Percentiles rank a stretch among this genome's conserved stretches.
phyloP scores from a whole-genome alignment of 805 yeast genomes.

The Hanseniaspora thailandica region DNA sequence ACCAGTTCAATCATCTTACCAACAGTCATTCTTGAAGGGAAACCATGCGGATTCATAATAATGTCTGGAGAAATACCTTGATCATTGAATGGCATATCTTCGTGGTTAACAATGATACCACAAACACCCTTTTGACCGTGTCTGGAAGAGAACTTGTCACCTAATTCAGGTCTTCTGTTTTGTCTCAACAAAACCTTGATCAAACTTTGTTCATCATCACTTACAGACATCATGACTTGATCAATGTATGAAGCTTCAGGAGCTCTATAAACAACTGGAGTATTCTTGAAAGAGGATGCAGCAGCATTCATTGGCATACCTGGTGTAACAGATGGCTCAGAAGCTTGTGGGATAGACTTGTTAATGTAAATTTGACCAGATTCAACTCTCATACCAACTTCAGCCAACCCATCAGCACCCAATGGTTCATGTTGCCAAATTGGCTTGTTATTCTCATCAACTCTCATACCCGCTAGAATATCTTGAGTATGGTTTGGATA shows the following conservation, averaged over 20 bases:
- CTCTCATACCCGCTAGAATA: constrained; percentile 81
- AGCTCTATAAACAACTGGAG: constrained; percentile 83
- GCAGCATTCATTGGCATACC: constrained; percentile 14
- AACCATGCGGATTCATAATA: constrained; percentile 98
- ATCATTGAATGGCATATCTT: constrained; percentile 91
- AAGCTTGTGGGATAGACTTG: constrained; percentile 62
- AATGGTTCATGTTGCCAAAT: constrained; percentile 75
- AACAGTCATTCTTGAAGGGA: constrained; percentile 99
- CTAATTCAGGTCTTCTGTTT: constrained; percentile 93
- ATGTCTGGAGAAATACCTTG: constrained; percentile 88
- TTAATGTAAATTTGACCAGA: constrained; percentile 91
- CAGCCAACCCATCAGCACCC: constrained; percentile 94
- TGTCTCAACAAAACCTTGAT: constrained; percentile 87
- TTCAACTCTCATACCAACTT: constrained; percentile 81
- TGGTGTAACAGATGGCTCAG: constrained; percentile 9
- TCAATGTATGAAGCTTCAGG: constrained; percentile 94
- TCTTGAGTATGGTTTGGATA: constrained; percentile 92
- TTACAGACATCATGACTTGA: constrained; percentile 93
- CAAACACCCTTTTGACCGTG: constrained; percentile 99
- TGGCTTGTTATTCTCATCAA: constrained; percentile 67
- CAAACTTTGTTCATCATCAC: constrained; percentile 89
- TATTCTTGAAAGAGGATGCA: constrained; percentile 50
- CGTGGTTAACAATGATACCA: constrained; percentile 95
- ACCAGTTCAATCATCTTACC: constrained; percentile 96
- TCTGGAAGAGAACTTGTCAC: constrained; percentile 93